Base-by-base conservation (phyloP, 1,284 basidiomycete genomes). In the Pseudozyma sp. region DNA sequence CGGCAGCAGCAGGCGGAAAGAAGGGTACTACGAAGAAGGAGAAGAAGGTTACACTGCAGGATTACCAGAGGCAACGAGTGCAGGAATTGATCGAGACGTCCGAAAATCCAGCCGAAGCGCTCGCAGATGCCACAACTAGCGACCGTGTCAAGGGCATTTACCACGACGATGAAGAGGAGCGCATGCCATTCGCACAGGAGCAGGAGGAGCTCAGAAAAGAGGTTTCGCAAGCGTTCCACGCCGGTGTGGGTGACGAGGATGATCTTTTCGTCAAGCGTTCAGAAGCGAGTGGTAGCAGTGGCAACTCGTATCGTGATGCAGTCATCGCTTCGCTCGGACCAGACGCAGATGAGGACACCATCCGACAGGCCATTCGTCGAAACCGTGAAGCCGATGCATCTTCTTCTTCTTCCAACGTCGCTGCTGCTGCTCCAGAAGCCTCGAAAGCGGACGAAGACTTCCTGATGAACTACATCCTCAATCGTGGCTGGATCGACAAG, bases 321-420 rank as follows among this genome's bases (percentile, higher is more conserved):
- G 85, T 97, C 72, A 87, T 94, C 80, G 89, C 91, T 25, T 92
- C 93, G 72, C 93, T 96, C 5, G 93, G 92, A 7, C 90, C 90
- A 63, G 84, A 85, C 10, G 91, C 93, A 81, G 86, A 95, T 31
- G 75, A 79, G 21, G 55, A 70, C 45, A 70, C 61, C 10, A 67
- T 81, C 19, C 63, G 76, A 38, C 57, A 80, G 47, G 78, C 81
- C 12, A 66, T 66, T 47, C 58, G 64, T 7, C 74, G 43, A 60
- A 70, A 65, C 42, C 59, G 54, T 36, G 53, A 55, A 34, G 52
- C 58, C 48, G 59, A 78, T 48, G 64, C 60, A 36, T 68, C 77
- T 11, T 63, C 74, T 10, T 49, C 57, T 10, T 48, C 77, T 48
- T 25, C 56, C 14, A 31, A 31, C 6, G 45, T 55, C 12, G 25